A percentile compares a stretch with the other conserved stretches of the same genome.
These are phyloP conservation scores for Taxillus chinensis DNA, from an alignment of 164 flowering plant species.

Conservation along the genomic window DNA sequence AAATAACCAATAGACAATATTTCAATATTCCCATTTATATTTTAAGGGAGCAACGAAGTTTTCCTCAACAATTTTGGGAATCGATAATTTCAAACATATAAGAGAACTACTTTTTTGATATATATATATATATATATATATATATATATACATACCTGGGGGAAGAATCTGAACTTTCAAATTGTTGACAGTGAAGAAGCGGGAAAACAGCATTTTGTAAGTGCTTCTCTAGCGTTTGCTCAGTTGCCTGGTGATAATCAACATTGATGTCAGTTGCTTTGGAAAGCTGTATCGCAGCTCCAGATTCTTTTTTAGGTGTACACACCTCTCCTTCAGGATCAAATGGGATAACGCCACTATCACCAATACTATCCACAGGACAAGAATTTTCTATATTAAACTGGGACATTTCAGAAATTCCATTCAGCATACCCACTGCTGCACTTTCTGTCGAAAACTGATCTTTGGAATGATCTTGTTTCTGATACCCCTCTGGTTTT, in stretches of 20 bases:
- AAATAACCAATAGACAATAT: not conserved
- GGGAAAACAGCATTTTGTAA: conserved; percentile 59
- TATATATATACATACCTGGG: conserved; percentile 49
- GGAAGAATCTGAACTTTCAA: conserved; percentile 89
- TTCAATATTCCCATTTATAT: not conserved
- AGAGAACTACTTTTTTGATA: too few relatives aligned
- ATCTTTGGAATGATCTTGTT: conserved; percentile 25
- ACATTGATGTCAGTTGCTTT: conserved; percentile 23
- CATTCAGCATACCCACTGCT: conserved; percentile 22
- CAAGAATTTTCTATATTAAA: conserved; percentile 25
- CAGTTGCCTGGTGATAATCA: conserved; percentile 25
- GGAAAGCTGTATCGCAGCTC: conserved; percentile 13
- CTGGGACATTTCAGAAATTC: conserved; percentile 19
- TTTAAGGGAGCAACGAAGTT: too few relatives aligned
- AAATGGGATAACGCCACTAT: conserved; percentile 6
- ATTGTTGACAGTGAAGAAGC: conserved; percentile 49
- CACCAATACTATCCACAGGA: conserved; percentile 8
- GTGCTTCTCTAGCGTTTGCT: conserved; percentile 40
- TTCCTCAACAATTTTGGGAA: too few relatives aligned
- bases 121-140: too few relatives aligned
- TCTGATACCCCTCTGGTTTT: conserved; percentile 13
- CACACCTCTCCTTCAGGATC: conserved; percentile 22
- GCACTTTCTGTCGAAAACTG: conserved; percentile 15
- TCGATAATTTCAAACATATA: too few relatives aligned
- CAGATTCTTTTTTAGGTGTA: conserved; percentile 20